Base-by-base conservation (phyloP, 768 basidiomycete species). In the Pleurotus salmoneostramineus region DNA sequence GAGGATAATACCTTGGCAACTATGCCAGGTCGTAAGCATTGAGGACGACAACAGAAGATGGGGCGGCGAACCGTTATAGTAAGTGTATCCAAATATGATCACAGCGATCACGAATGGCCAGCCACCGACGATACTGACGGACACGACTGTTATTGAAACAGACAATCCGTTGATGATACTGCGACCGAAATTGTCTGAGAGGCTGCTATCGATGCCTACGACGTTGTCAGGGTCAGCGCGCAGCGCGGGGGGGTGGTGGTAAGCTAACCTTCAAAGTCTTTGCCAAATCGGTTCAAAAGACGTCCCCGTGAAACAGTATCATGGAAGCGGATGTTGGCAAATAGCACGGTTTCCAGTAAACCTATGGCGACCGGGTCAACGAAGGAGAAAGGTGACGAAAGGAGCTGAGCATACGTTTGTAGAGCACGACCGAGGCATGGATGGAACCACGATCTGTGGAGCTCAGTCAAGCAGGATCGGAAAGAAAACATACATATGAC, bases 311-410 rank as follows among this genome's bases (percentile, higher is more conserved):
- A 56, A 2, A 92, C 83, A 0, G 94, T 97, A 65, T 97, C 95
- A 63, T 96, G 95, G 78, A 97, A 96, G 43, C 94, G 83, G 57
- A 96, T 87, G 47, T 92, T 84, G 6, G 94, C 91, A 65, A 95
- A 95, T 1, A 97, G 74, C 2, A 96, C 87, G 0, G 85, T 70
- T 65, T 95, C 89, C 31, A 95, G 73, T 40, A 95, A 77, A 36
- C 77, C 83, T 80, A 46, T 4, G 12, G 58, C 37, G 7, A 36
- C 31, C 3, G 3, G 31, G 56, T 42, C 2, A 1, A 4, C 5
- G 15, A 6, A 44, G 52, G 46, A 21, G 12, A 8, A 7, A 43
- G 14, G 12, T 14, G 17, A 48, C 21, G n/a, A 58, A 34, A 50
- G 33, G 6, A 27, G 49, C 15, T 14, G 61, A 34, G 58, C 68